Percentiles rank a stretch among this genome's conserved stretches.
phyloP scores from a whole-genome alignment of 148 eudicot genomes.

The Cornus suecica region DNA sequence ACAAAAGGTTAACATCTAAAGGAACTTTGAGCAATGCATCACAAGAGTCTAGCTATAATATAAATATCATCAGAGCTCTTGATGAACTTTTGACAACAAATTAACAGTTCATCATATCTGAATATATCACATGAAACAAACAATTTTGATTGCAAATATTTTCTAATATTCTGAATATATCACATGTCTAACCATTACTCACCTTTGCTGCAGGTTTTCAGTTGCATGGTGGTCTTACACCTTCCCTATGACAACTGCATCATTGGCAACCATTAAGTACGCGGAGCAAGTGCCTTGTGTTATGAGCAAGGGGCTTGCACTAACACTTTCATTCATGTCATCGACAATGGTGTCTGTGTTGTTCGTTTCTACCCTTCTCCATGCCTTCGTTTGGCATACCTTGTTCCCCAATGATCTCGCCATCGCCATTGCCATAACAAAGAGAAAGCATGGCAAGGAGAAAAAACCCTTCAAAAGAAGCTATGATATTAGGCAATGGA shows the following conservation, averaged over 20 bases:
- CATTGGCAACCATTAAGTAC: constrained; percentile 85
- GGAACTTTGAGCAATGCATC: too few species aligned
- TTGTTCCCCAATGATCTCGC: constrained; percentile 93
- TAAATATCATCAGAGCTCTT: not conserved
- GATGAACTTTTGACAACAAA: too few species aligned
- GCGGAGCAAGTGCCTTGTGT: constrained; percentile 68
- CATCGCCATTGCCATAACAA: constrained; percentile 82
- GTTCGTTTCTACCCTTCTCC: constrained; percentile 68
- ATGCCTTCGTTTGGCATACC: constrained; percentile 78
- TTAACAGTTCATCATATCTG: too few species aligned
- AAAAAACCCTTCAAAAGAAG: constrained; percentile 46
- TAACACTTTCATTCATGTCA: constrained; percentile 73
- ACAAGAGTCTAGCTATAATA: not conserved
- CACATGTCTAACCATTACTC: not conserved
- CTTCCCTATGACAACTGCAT: constrained; percentile 94
- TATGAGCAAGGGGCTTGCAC: constrained; percentile 60
- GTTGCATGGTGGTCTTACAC: constrained; percentile 99
- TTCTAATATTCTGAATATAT: not conserved
- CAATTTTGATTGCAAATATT: too few species aligned
- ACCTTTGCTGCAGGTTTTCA: constrained; percentile 59
- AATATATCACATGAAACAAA: too few species aligned
- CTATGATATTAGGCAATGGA: constrained; percentile 71
- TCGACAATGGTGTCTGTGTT: constrained; percentile 75
- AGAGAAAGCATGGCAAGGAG: constrained; percentile 49
- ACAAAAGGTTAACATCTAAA: too few species aligned